Base-by-base conservation (phyloP, 2,329 filamentous ascomycete species). In the Sphaceloma murrayae region DNA sequence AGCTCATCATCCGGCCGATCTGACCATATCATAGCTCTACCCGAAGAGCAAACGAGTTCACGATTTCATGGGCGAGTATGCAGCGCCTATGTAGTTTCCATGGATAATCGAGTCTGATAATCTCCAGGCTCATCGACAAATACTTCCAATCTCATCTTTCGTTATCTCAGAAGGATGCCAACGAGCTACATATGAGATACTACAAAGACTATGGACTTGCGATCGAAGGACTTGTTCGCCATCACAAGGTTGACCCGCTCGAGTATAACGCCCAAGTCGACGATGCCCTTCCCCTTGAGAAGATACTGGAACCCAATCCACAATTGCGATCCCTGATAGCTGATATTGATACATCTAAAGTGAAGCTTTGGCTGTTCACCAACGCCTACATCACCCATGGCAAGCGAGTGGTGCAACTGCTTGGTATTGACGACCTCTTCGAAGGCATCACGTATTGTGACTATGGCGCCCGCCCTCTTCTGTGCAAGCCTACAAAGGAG, bases 171-270 rank as follows among this genome's bases (percentile, higher is more conserved):
- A 73, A 85, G 45, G 89, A 96, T 48, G 91, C 91, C n/a, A 77
- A 77, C 48, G 75, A 80, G 55, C 76, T 98, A 18, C 91, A 96
- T 64, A 73, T 78, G 62, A 84, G 88, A 55, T 98, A 98, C 69
- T 98, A 96, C 68, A 82, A 80, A 57, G 87, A 85, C 62, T 98
- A 98, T 61, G 91, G 93, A 21, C 77, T 98, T n/a, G 91, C 91
- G 21, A 93, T 98, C 51, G 87, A 96, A 66, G 91, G 91, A 1
- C 74, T 98, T 1, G 85, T 94, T 27, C 80, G 86, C 7, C 84
- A 95, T 64, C 91, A 98, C 67, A 80, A 94, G 63, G 94, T 98
- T 55, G 85, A 96, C 57, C 85, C 91, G 1, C 71, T 98, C 4
- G 87, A 93, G 45, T 98, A 96, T 69, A 98, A 98, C 62, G 67